These are phyloP conservation scores for Colletotrichum destructivum DNA, from an alignment of 2,329 filamentous ascomycete species.

Conservation along the genomic window DNA sequence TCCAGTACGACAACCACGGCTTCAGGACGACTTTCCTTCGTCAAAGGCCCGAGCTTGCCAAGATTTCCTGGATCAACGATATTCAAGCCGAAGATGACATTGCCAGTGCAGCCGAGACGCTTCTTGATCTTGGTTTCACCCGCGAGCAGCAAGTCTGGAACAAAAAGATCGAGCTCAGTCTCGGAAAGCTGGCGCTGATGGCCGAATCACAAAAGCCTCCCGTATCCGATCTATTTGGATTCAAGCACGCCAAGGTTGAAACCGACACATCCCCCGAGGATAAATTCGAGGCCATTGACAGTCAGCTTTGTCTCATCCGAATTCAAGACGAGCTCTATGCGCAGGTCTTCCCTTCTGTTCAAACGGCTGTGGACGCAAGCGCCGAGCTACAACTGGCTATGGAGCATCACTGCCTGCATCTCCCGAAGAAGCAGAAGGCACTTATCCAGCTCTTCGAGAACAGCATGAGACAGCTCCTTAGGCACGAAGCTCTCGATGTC, in stretches of 20 bases:
- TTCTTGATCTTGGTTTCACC: constrained; percentile 78
- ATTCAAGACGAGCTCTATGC: constrained; percentile 86
- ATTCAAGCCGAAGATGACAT: constrained; percentile 83
- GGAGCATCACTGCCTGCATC: constrained; percentile 72
- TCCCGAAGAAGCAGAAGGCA: constrained; percentile 73
- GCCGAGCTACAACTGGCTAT: constrained; percentile 84
- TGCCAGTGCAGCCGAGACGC: constrained; percentile 77
- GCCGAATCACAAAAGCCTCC: constrained; percentile 66
- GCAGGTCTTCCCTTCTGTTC: constrained; percentile 78
- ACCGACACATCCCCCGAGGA: constrained; percentile 56
- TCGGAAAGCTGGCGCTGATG: constrained; percentile 86
- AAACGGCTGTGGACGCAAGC: constrained; percentile 82
- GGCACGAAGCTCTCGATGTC: constrained; percentile 79
- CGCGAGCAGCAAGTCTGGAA: constrained; percentile 89
- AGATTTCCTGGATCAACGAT: constrained; percentile 96
- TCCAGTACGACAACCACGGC: constrained; percentile 76
- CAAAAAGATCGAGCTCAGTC: constrained; percentile 92
- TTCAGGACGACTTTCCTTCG: constrained; percentile 86
- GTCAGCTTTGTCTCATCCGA: constrained; percentile 76
- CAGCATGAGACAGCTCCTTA: constrained; percentile 78
- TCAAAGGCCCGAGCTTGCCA: constrained; percentile 78
- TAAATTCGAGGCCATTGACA: constrained; percentile 69
- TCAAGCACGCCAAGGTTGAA: constrained; percentile 56
- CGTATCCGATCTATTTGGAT: constrained; percentile 43
- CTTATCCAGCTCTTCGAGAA: constrained; percentile 81